A percentile compares a stretch with the other conserved stretches of the same genome.
Evolutionary conservation across 2,329 filamentous ascomycete species (phyloP).

Genomic region (Fusarium sp.): DNA sequence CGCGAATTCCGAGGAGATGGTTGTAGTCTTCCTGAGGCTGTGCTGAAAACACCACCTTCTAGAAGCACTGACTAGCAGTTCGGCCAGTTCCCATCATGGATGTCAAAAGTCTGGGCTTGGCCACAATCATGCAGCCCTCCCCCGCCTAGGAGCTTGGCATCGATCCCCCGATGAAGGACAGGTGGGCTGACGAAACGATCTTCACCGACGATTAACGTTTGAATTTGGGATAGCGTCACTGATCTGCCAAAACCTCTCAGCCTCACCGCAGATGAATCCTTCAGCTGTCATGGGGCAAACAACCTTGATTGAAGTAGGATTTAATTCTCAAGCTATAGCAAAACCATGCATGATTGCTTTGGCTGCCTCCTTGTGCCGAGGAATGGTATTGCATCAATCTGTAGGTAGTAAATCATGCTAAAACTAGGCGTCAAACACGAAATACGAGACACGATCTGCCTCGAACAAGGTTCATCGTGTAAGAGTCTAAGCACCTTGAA

Average conservation of each 20-base stretch:
- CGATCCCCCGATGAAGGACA: not conserved
- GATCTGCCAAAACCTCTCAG: not conserved
- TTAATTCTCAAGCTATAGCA: not conserved
- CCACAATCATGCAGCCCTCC: not conserved
- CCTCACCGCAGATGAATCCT: not conserved
- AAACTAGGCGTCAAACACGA: not conserved
- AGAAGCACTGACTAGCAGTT: not conserved
- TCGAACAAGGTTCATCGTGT: not conserved
- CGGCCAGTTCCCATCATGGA: not conserved
- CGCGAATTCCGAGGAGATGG: not conserved
- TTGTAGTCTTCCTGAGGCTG: not conserved
- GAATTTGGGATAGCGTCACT: not conserved
- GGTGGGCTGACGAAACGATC: not conserved
- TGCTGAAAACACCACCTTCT: not conserved
- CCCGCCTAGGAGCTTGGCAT: not conserved
- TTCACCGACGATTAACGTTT: not conserved
- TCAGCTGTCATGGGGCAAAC: not conserved
- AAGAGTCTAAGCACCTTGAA: not conserved
- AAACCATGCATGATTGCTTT: not conserved
- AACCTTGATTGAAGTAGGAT: not conserved
- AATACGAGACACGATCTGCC: not conserved
- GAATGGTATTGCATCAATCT: not conserved
- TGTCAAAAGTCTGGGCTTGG: slow-evolving; percentile 1
- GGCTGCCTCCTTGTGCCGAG: not conserved
- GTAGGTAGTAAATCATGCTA: not conserved